Conservation (phyloP, 2,329 filamentous ascomycete genomes). For the Fusarium sp. region DNA sequence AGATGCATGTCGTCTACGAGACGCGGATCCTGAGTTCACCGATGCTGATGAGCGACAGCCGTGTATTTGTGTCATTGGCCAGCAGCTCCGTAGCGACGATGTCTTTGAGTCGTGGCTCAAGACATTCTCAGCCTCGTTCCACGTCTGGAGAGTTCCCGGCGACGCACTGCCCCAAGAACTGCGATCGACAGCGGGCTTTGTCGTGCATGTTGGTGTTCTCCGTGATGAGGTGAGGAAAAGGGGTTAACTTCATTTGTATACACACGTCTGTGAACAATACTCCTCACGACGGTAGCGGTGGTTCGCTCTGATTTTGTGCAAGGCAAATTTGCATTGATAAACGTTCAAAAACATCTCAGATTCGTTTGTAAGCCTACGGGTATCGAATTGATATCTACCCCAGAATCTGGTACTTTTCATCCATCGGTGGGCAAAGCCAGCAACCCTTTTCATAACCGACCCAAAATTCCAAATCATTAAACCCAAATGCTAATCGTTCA, state of each 20-base stretch:
- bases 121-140: constrained; percentile 73
- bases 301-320: not conserved
- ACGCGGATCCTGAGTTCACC: constrained; percentile 22
- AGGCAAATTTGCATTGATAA: not conserved
- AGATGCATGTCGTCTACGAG: constrained; percentile 74
- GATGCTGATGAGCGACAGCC: constrained; percentile 50
- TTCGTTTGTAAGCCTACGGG: constrained; percentile 28
- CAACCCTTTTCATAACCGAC: constrained; percentile 25
- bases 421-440: constrained; percentile 18
- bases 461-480: constrained; percentile 22
- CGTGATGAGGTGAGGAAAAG: constrained; percentile 44
- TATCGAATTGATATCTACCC: constrained; percentile 17
- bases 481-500: constrained; percentile 38
- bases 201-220: constrained; percentile 81
- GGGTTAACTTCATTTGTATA: not conserved
- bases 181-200: constrained; percentile 76
- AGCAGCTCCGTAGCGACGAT: constrained; percentile 86
- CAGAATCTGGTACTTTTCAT: constrained; percentile 31
- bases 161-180: constrained; percentile 68
- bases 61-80: constrained; percentile 83
- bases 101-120: constrained; percentile 86
- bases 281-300: not conserved
- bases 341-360: constrained; percentile 16
- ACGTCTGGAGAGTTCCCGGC: constrained; percentile 80
- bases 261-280: not conserved